These are phyloP conservation scores for Wickerhamiella lipophila DNA, from an alignment of 805 yeast species.

Conservation along the genomic window DNA sequence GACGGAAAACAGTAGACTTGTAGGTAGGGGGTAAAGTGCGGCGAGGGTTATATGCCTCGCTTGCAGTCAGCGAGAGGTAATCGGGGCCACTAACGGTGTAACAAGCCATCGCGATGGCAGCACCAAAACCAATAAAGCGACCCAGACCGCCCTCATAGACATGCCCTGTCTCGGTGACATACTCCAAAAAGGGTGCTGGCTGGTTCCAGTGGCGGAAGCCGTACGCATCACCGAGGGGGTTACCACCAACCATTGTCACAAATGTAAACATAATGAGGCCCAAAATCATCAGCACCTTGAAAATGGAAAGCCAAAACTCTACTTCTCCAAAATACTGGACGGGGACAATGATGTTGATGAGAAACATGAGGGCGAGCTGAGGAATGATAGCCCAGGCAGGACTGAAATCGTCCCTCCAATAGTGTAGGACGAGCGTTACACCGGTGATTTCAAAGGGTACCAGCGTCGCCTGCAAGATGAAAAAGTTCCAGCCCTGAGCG, in stretches of 20 bases:
- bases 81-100: conserved; percentile 83
- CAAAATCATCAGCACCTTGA: conserved; percentile 60
- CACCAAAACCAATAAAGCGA: conserved; percentile 57
- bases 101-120: conserved; percentile 56
- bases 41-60: conserved; percentile 64
- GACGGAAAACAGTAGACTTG: conserved; percentile 59
- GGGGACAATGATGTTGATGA: conserved; percentile 52
- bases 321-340: conserved; percentile 68
- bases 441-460: conserved; percentile 78
- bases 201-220: conserved; percentile 47
- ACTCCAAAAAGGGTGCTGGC: conserved; percentile 47
- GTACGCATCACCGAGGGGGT: conserved; percentile 52
- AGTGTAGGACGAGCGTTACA: conserved; percentile 65
- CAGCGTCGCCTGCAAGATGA: conserved; percentile 59
- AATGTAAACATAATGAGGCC: conserved; percentile 67
- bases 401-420: conserved; percentile 64
- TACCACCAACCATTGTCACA: conserved; percentile 77
- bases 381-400: conserved; percentile 59
- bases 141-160: conserved; percentile 57
- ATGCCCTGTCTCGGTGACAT: conserved; percentile 53
- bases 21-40: conserved; percentile 62
- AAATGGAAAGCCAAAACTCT: conserved; percentile 66
- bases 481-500: conserved; percentile 69
- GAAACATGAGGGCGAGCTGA: conserved; percentile 49
- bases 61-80: conserved; percentile 71